Evolutionary conservation across 2,329 filamentous ascomycete species (phyloP).

Genomic region (Monilinia aucupariae): DNA sequence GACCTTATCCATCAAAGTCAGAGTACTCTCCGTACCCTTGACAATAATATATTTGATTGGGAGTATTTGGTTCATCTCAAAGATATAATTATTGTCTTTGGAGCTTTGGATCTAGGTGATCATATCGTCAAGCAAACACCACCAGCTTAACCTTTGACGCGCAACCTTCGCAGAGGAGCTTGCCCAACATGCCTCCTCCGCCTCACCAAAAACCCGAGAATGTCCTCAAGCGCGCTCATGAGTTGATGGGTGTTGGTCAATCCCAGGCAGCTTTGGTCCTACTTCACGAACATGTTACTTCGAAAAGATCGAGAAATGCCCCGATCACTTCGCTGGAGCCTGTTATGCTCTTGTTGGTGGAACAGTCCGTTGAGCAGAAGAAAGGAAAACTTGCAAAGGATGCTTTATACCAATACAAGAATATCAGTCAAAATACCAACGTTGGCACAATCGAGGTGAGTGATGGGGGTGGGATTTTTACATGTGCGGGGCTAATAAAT

Average conservation of each 20-base stretch:
- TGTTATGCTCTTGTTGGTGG: slow-evolving; percentile 95
- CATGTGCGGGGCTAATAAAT: slow-evolving; percentile 12
- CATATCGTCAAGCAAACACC: background rate
- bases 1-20: slow-evolving; percentile 11
- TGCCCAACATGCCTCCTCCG: slow-evolving; percentile 62
- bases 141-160: background rate
- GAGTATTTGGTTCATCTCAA: background rate
- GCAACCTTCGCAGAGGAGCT: slow-evolving; percentile 19
- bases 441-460: slow-evolving; percentile 91
- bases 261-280: slow-evolving; percentile 84
- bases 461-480: background rate
- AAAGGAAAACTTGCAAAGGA: slow-evolving; percentile 99
- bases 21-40: background rate
- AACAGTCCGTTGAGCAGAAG: slow-evolving; percentile 92
- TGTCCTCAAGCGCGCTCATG: slow-evolving; percentile 95
- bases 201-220: slow-evolving; percentile 98
- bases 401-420: slow-evolving; percentile 99
- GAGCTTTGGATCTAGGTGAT: background rate
- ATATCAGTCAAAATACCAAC: slow-evolving; percentile 98
- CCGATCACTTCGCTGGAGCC: slow-evolving; percentile 95
- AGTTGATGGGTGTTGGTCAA: slow-evolving; percentile 97
- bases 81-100: slow-evolving; percentile 14
- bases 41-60: slow-evolving; percentile 1
- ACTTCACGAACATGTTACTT: slow-evolving; percentile 98
- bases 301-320: slow-evolving; percentile 94